Conservation (phyloP, 192 early-diverging fungal genomes). For the Coemansia aciculifera region DNA sequence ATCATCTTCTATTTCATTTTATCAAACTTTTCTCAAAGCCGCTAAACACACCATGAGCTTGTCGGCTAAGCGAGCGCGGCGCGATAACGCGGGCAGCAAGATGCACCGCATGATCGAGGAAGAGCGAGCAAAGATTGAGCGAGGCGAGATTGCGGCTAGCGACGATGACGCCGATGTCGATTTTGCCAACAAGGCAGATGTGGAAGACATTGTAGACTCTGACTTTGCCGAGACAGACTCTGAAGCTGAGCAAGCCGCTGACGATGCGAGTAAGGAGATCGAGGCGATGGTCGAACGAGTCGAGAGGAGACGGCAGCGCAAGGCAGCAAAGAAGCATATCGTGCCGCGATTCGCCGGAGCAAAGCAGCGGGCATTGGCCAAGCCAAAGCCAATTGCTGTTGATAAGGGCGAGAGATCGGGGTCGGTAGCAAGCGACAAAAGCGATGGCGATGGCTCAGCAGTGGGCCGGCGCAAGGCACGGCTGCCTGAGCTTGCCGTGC, state of each 20-base stretch:
- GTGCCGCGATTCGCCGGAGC: conserved; percentile 41
- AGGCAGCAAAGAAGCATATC: conserved; percentile 31
- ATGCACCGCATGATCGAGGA: conserved; percentile 46
- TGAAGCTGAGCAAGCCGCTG: conserved; percentile 37
- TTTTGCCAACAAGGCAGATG: conserved; percentile 28
- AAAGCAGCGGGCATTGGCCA: neutral
- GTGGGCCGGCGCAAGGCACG: neutral
- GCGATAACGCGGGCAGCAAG: conserved; percentile 52
- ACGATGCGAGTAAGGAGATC: conserved; percentile 23
- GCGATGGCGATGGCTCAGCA: neutral
- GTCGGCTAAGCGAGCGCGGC: conserved; percentile 31
- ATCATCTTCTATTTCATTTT: no score
- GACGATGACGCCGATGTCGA: conserved; percentile 51
- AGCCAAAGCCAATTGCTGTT: neutral
- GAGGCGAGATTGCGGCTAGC: conserved; percentile 30
- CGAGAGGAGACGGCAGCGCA: conserved; percentile 37
- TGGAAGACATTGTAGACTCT: conserved; percentile 40
- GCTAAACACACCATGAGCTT: neutral
- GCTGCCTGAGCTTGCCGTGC: conserved; percentile 24
- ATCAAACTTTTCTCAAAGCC: no score
- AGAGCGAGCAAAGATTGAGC: conserved; percentile 42
- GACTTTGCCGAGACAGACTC: conserved; percentile 54
- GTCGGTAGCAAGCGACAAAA: neutral
- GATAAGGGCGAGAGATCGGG: neutral
- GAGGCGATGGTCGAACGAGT: conserved; percentile 27